Evolutionary conservation across 2,329 filamentous ascomycete genomes (phyloP), one percentile per base, ranked within the genome.

Genomic region (Epicoccum nigrum): DNA sequence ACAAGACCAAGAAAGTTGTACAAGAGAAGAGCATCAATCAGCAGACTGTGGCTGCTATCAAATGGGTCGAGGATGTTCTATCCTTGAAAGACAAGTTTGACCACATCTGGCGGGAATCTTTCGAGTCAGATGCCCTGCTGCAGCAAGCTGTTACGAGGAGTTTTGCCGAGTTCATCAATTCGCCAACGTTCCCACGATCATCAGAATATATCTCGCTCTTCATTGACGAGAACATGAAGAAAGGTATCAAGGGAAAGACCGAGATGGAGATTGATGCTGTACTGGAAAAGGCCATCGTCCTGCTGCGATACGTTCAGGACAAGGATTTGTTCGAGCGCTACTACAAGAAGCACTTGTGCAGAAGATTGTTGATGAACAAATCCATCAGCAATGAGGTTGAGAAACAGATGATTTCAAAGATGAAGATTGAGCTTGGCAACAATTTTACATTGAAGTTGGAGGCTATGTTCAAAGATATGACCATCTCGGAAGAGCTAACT

Each of bases 381-480:
- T 93, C 91, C 0, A 87, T 95, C 61, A 96, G 90, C 69, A 87
- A 90, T 58, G 93, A 97, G 65, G 90, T 92, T 1, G 94, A 99
- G 75, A 92, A 93, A 71, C 88, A 94, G 66, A 95, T 99, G 84
- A 94, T 99, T 44, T 88, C 87, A 0, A 89, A 93, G 58, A 97
- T 99, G 92, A 97, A 97, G 81, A 85, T 94, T 68, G 93, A 97
- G 71, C 85, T 97, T 44, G 94, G 94, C 31, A 96, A 95, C 71
- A 87, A 92, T 61, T 97, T 97, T 71, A 97, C 94, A 0, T 80
- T 85, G 66, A 96, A 95, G 70, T 85, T 99, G 35, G 94, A 99
- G 69, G 89, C 92, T 59, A 97, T 99, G 92, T 97, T 99, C 79
- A 92, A 92, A 74, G 94, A 99, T 67, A 92, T 97, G 84, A 85